Evolutionary conservation across 306 rosid genomes (phyloP).

Genomic region (Corylus americana): DNA sequence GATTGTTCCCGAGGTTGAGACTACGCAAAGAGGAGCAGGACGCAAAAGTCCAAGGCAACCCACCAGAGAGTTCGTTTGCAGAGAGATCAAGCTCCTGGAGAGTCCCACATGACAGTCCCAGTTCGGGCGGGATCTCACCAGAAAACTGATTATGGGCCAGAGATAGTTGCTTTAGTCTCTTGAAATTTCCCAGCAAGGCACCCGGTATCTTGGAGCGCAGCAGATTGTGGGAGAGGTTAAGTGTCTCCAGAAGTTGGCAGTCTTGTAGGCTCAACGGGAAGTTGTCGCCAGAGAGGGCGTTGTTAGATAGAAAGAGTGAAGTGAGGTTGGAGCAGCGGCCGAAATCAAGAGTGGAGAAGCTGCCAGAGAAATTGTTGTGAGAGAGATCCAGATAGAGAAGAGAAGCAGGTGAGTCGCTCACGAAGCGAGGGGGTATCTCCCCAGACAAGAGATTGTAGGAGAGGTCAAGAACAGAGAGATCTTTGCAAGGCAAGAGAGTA

Average conservation of each 20-base stretch:
- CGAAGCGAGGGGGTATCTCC: constrained; percentile 37
- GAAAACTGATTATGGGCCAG: constrained; percentile 43
- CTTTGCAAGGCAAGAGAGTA: constrained; percentile 27
- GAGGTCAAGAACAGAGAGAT: constrained; percentile 46
- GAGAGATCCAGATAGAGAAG: constrained; percentile 59
- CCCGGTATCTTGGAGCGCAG: constrained; percentile 46
- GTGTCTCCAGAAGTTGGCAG: constrained; percentile 46
- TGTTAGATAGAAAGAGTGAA: constrained; percentile 42
- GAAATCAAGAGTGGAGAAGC: constrained; percentile 44
- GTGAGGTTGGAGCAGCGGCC: constrained; percentile 45
- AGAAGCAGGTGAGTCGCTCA: constrained; percentile 31
- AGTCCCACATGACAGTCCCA: constrained; percentile 46
- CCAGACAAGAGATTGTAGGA: constrained; percentile 52
- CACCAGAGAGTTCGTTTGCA: constrained; percentile 51
- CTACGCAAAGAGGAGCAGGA: constrained; percentile 48
- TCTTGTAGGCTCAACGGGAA: constrained; percentile 44
- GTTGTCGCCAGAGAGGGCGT: constrained; percentile 33
- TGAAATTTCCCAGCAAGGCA: constrained; percentile 38
- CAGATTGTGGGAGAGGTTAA: constrained; percentile 57
- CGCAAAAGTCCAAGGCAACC: constrained; percentile 48
- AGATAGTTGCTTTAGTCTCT: constrained; percentile 48
- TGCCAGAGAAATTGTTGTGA: constrained; percentile 48
- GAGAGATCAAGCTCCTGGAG: constrained; percentile 61
- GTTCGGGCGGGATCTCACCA: constrained; percentile 55
- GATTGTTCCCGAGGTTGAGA: constrained; percentile 57